Percentiles rank a stretch among this genome's conserved stretches.
Conservation (phyloP, 495 filamentous ascomycete genomes). For the Annulohypoxylon nitens region DNA sequence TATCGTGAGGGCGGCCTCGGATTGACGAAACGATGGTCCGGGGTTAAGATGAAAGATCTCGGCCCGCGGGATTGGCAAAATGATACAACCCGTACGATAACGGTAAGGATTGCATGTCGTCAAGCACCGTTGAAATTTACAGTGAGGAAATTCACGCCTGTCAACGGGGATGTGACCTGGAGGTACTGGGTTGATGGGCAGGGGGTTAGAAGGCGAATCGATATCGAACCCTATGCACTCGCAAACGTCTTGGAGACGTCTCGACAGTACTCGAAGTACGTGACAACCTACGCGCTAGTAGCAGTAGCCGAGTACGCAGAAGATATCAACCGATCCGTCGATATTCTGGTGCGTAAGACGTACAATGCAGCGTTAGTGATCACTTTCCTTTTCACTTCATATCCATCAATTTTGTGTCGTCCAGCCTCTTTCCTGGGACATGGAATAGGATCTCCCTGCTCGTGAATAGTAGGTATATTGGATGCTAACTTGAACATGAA, state of each 20-base stretch:
- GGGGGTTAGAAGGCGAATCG: slow-evolving; percentile 35
- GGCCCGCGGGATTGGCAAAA: slow-evolving; percentile 44
- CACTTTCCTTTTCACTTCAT: background rate
- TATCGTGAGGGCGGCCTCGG: slow-evolving; percentile 57
- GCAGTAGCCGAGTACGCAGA: slow-evolving; percentile 38
- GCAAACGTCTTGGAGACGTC: slow-evolving; percentile 52
- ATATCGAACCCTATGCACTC: slow-evolving; percentile 54
- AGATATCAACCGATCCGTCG: slow-evolving; percentile 12
- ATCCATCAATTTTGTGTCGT: background rate
- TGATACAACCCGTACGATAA: slow-evolving; percentile 43
- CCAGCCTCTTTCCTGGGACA: background rate
- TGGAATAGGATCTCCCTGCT: background rate
- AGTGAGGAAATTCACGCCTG: slow-evolving; percentile 54
- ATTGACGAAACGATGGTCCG: slow-evolving; percentile 56
- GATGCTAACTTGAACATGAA: slow-evolving; percentile 13
- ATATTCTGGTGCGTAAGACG: slow-evolving; percentile 37
- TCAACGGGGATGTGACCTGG: slow-evolving; percentile 46
- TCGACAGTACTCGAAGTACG: slow-evolving; percentile 50
- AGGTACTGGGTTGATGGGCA: slow-evolving; percentile 49
- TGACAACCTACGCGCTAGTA: slow-evolving; percentile 44
- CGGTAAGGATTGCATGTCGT: slow-evolving; percentile 52
- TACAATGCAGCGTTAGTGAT: slow-evolving; percentile 39
- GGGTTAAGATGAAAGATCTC: slow-evolving; percentile 56
- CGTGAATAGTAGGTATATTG: background rate
- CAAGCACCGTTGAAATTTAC: slow-evolving; percentile 45